Evolutionary conservation across 345 rosid genomes (phyloP), one percentile per base, ranked within the genome.

Genomic region (Xanthoceras sorbifolium): DNA sequence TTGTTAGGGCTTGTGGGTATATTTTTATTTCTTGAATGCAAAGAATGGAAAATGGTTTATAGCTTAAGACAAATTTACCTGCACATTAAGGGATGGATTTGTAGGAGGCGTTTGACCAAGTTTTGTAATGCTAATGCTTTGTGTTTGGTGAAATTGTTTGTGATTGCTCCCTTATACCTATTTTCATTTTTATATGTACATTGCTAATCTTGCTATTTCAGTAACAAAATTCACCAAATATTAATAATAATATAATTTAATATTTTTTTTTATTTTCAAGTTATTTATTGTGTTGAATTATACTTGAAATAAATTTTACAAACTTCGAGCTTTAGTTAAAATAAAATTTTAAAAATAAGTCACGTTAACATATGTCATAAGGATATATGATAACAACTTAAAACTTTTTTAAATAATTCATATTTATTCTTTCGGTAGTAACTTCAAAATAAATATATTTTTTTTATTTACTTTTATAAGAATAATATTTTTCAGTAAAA

Each of bases 121-220:
- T 18, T 18, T 61, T 6, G 15, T 60, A 50, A 17, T 11, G 5
- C 23, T 72, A 70, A 75, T 52, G n/a, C 10, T 11, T 29, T 65
- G n/a, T 32, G 80, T 76, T 80, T 32, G 85, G 87, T 80, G 83
- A 77, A 76, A 55, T 66, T 55, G 67, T n/a, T 61, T 50, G 5
- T 71, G 85, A 85, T 29, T 77, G 81, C 69, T 70, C 60, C 69
- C 40, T 77, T 70, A 44, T 63, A 84, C 83, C 85, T 70, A 34
- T 79, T 18, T 22, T 25, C 42, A 6, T 28, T n/a, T 31, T 1
- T 5, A 5, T 48, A 6, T 42, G 48, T 38, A 55, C 23, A n/a
- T 64, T 31, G 23, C 3, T 48, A 5, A 48, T 64, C 48, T 74
- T 48, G 68, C 76, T 61, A 61, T 73, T 60, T 34, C 40, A 23